Percentiles rank a stretch among this genome's conserved stretches.
Conservation (phyloP, 768 basidiomycete species). For the Kwoniella europaea region DNA sequence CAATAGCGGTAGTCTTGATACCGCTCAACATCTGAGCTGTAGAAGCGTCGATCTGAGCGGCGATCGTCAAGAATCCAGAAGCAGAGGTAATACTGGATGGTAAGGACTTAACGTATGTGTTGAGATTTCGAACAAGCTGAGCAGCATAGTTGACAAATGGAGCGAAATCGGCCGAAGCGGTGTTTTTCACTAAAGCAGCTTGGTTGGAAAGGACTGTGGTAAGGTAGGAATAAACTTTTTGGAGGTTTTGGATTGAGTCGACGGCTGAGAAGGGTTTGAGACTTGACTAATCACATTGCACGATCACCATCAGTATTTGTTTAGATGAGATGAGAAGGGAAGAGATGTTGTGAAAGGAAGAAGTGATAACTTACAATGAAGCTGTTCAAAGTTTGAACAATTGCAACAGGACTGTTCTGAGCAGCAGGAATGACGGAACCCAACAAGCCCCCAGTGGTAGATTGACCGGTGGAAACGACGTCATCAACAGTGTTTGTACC, state of each 20-base stretch:
- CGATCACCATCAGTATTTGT: not conserved
- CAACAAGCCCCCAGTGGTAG: not conserved
- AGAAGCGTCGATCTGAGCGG: slow-evolving; percentile 18
- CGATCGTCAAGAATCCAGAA: slow-evolving; percentile 12
- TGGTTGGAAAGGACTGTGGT: slow-evolving; percentile 1
- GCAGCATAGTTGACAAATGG: slow-evolving; percentile 16
- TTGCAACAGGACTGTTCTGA: slow-evolving; percentile 9
- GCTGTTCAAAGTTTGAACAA: slow-evolving; percentile 16
- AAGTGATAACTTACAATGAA: slow-evolving; percentile 10
- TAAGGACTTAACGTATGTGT: slow-evolving; percentile 12
- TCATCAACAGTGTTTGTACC: slow-evolving; percentile 4
- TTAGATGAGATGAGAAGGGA: not conserved
- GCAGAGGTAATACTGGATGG: slow-evolving; percentile 5
- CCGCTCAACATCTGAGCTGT: slow-evolving; percentile 18
- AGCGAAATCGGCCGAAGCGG: slow-evolving; percentile 16
- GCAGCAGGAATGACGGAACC: slow-evolving; percentile 7
- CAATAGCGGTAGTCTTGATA: slow-evolving; percentile 9
- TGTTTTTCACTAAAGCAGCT: slow-evolving; percentile 11
- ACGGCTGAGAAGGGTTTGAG: slow-evolving; percentile 14
- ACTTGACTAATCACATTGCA: not conserved
- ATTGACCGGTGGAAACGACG: slow-evolving; percentile 7
- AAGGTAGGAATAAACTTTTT: slow-evolving; percentile 7
- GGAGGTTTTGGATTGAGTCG: slow-evolving; percentile 12
- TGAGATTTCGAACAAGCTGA: slow-evolving; percentile 18
- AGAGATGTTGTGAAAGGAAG: not conserved